phyloP scores from a whole-genome alignment of 2,329 filamentous ascomycete genomes.

The Phyllosticta capitalensis region DNA sequence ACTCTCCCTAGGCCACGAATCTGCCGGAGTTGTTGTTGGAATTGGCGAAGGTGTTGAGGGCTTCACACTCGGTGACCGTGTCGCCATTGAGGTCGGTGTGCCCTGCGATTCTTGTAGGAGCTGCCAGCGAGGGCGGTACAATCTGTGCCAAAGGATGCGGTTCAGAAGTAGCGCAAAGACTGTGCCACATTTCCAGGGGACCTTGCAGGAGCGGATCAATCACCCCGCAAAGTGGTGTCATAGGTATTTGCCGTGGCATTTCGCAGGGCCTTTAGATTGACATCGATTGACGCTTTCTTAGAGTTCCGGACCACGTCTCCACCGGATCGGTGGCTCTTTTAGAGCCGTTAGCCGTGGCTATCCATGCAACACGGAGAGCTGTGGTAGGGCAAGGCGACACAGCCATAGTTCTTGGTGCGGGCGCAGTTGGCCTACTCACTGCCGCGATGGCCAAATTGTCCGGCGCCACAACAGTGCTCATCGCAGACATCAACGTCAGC shows the following conservation, averaged over 20 bases:
- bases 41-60: constrained; percentile 13
- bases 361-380: constrained; percentile 74
- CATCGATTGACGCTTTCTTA: no score
- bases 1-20: constrained; percentile 41
- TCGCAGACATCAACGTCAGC: constrained; percentile 52
- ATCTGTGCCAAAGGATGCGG: constrained; percentile 33
- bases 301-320: constrained; percentile 31
- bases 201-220: constrained; percentile 35
- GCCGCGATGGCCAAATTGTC: constrained; percentile 47
- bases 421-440: constrained; percentile 52
- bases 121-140: constrained; percentile 34
- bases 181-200: constrained; percentile 35
- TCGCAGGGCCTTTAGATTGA: constrained; percentile 10
- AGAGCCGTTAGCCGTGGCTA: constrained; percentile 67
- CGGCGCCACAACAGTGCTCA: constrained; percentile 45
- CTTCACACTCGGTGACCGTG: constrained; percentile 15
- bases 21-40: constrained; percentile 14
- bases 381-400: constrained; percentile 61
- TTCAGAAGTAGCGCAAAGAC: constrained; percentile 36
- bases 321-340: constrained; percentile 30
- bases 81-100: constrained; percentile 17
- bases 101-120: constrained; percentile 27
- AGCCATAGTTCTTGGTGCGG: constrained; percentile 78
- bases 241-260: constrained; percentile 27
- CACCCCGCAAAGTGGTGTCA: constrained; percentile 36